Evolutionary conservation across 495 filamentous ascomycete genomes (phyloP), one percentile per base, ranked within the genome.

Genomic region (Aspergillus coremiiformis): DNA sequence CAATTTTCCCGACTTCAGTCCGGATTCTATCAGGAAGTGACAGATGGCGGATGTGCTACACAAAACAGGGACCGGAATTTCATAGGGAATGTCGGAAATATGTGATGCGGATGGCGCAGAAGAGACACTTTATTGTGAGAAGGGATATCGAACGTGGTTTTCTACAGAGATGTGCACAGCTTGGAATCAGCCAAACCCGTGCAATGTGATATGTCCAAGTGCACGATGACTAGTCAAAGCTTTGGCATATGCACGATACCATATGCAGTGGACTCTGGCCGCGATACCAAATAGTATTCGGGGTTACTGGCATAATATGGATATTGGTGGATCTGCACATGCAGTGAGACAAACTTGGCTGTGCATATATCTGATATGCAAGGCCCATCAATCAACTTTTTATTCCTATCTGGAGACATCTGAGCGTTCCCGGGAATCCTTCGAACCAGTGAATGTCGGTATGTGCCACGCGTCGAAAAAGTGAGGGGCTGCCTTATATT

Each of bases 71-170:
- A 80, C 83, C 4, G 82, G 83, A 17, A 79, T 57, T 39, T 77
- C 78, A 20, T 78, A 78, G 1, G 68, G 66, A n/a, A 86, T 65
- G 5, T 83, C 82, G 4, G 84, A 84, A 54, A 86, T 84, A 2
- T 79, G 82, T 0, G 83, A 84, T 3, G 84, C 81, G 54, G 85
- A 82, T 44, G 76, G 77, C 0, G 81, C 81, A 6, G 81, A 78
- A 0, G 75, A 76, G 17, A 83, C 61, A n/a, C 80, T 75, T 51
- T 85, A 87, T 62, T 86, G 79, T 63, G 84, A 82, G 59, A 86
- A 87, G 0, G 82, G 32, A 39, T 10, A 37, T 9, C 27, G 7
- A 30, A 2, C 8, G 12, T 1, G 12, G 27, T 11, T 30, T 9
- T 30, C 8, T 30, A 30, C 3, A 11, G 12, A 4, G 7, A 30